Evolutionary conservation across 2,329 filamentous ascomycete species (phyloP), one percentile per base, ranked within the genome.

Genomic region (Paracoccidioides lutzii): DNA sequence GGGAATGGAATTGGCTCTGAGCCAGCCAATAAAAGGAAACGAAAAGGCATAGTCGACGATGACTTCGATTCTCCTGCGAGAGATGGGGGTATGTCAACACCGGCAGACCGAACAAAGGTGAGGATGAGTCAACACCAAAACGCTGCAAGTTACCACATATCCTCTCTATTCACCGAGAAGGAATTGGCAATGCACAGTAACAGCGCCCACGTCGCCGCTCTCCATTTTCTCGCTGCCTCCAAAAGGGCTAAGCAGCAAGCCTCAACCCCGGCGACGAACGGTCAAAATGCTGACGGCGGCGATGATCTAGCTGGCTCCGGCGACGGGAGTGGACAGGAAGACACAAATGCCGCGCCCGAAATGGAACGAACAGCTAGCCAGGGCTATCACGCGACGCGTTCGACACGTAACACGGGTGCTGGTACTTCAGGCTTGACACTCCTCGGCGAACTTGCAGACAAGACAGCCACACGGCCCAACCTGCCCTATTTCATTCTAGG

Each of bases 161-260:
- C 83, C 55, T 76, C 78, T n/a, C 73, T 85, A 14, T 85, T 85
- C 65, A 84, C 81, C 3, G 81, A 85, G 59, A 84, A 84, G 70
- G 82, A 85, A 66, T 75, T 85, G 54, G 77, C 77, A 53, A 73
- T 81, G 66, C 79, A 81, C 55, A 81, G 80, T 58, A 82, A 82
- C 61, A 76, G 78, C 48, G 82, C 82, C 3, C 79, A 81, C 52
- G 73, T 79, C 35, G 81, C 81, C 4, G 78, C 82, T 0, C 75
- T 78, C 3, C 73, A 76, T 59, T 76, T 75, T 68, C 82, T 84
- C 66, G 75, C 79, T 55, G 79, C 80, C 55, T 78, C 78, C n/a
- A 72, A 70, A 59, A 69, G 72, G 38, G 63, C 69, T 6, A 73
- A 73, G 52, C 69, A 75, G 40, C 64, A 66, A n/a, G 72, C 66